These are phyloP conservation scores for Leccinum uliginosum DNA, from an alignment of 768 basidiomycete species.

Conservation along the genomic window DNA sequence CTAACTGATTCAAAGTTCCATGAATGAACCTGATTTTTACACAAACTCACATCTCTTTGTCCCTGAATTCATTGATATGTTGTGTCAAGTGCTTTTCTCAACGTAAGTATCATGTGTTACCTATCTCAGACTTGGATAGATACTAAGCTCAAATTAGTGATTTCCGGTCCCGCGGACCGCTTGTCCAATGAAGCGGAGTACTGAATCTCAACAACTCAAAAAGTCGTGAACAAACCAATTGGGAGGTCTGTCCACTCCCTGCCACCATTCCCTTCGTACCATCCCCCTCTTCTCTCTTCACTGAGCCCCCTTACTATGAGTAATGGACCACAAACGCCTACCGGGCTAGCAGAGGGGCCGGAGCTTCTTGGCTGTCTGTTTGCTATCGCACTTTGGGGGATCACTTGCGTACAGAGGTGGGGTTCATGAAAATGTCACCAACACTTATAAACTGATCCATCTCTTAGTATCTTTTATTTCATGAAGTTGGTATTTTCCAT, in stretches of 20 bases:
- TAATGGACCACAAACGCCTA: background rate
- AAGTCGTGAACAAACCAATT: background rate
- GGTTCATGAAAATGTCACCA: background rate
- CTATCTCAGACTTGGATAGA: background rate
- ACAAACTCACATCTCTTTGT: background rate
- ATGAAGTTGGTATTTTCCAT: conserved; percentile 10
- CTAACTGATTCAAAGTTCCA: background rate
- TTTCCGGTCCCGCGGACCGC: background rate
- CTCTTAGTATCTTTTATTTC: conserved; percentile 15
- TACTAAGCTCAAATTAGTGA: background rate
- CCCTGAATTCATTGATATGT: background rate
- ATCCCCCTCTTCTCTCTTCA: background rate
- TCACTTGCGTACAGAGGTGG: conserved; percentile 22
- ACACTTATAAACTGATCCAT: background rate
- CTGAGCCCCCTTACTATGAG: background rate
- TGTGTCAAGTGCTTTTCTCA: background rate
- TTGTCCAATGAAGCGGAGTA: background rate
- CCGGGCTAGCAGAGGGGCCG: conserved; percentile 9
- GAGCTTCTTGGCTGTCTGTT: conserved; percentile 14
- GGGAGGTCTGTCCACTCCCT: background rate
- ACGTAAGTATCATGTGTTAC: background rate
- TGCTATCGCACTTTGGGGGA: conserved; percentile 22
- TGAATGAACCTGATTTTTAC: background rate
- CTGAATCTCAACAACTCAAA: background rate
- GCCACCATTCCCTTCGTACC: background rate